These are phyloP conservation scores for Colletotrichum falcatum DNA, from an alignment of 2,329 filamentous ascomycete genomes.

Conservation along the genomic window DNA sequence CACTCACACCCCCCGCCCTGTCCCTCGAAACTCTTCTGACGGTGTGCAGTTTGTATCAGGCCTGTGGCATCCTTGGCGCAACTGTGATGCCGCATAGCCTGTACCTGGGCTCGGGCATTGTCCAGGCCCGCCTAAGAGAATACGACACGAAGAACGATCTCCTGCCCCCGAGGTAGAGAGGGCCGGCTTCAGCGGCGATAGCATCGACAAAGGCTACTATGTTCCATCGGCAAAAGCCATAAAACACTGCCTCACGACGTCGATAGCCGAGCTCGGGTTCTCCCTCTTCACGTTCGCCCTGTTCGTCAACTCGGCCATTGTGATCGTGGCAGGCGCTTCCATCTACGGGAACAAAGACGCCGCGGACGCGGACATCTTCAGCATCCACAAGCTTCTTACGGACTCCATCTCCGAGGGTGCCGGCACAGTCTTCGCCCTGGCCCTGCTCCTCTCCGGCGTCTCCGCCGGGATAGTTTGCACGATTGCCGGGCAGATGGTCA, in stretches of 20 bases:
- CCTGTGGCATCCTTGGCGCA: conserved; percentile 81
- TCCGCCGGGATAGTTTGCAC: conserved; percentile 90
- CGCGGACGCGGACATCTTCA: conserved; percentile 80
- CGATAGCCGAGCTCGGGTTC: conserved; percentile 75
- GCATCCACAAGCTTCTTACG: conserved; percentile 80
- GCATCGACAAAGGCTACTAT: conserved; percentile 68
- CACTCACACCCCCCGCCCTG: neutral
- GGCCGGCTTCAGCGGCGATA: conserved; percentile 41
- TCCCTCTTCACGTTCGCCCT: conserved; percentile 86
- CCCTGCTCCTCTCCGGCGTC: conserved; percentile 82
- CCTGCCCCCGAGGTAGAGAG: conserved; percentile 50
- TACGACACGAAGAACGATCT: conserved; percentile 71
- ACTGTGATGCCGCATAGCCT: conserved; percentile 80
- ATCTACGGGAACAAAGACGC: conserved; percentile 74
- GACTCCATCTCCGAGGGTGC: conserved; percentile 77
- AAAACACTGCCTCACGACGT: conserved; percentile 78
- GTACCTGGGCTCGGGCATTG: conserved; percentile 76
- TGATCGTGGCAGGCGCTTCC: conserved; percentile 84
- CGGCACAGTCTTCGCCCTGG: conserved; percentile 86
- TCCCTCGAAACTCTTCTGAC: conserved; percentile 46
- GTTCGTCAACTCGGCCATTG: conserved; percentile 85
- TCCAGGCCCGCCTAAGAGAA: conserved; percentile 73
- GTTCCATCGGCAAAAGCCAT: conserved; percentile 80
- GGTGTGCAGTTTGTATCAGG: conserved; percentile 66
- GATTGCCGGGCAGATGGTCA: conserved; percentile 90